Evolutionary conservation across 768 basidiomycete species (phyloP), one percentile per base, ranked within the genome.

Genomic region (Suillus placidus): DNA sequence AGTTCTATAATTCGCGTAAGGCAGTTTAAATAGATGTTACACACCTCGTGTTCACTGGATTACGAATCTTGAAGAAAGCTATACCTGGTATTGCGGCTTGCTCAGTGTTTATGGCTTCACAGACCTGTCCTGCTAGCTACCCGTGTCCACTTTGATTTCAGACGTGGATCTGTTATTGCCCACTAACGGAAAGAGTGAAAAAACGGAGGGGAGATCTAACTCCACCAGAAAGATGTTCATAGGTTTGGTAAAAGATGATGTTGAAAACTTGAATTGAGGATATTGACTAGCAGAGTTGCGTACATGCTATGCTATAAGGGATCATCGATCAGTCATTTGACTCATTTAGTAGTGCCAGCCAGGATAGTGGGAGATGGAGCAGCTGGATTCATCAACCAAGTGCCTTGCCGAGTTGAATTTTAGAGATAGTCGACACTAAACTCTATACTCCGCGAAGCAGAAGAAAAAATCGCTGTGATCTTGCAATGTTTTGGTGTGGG

Each of bases 21-120:
- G n/a, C 20, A 32, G 37, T 62, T 23, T 38, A 62, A 60, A 62
- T 62, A 51, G 35, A 30, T 62, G 54, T n/a, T 9, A 32, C 37
- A 26, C 16, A 58, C 57, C 57, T 40, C 37, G 57, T 58, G 57
- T 58, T 18, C 57, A 40, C 26, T 30, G 40, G 38, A 42, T 60
- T 42, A 42, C 58, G 40, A 40, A 42, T 40, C 6, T 34, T n/a
- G 26, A 26, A 26, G 9, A 1, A 23, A 18, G 26, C 20, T 60
- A 60, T 40, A 60, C 9, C 52, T 34, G 9, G 18, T 54, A 20
- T 16, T 10, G 8, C 12, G 6, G 18, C 30, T 20, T 34, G 34
- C 10, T 20, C 6, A 12, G 8, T 30, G 16, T 52, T 30, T 18
- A 52, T 38, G 56, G 12, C 20, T 40, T 34, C 8, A 38, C 23